Evolutionary conservation across 257 asterid genomes (phyloP).

Genomic region (Linaria vulgaris): DNA sequence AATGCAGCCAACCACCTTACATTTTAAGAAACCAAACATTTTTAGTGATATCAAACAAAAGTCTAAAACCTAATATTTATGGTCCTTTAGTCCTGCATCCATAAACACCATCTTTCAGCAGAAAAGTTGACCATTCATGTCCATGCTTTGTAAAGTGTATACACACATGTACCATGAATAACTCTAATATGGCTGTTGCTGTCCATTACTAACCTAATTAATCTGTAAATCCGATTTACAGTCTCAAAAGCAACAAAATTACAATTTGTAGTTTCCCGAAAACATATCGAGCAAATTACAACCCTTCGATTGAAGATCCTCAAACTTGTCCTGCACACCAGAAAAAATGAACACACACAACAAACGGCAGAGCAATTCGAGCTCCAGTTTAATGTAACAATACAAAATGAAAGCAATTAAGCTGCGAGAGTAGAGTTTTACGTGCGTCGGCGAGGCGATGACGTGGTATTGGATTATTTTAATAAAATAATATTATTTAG

Average conservation of each 20-base stretch:
- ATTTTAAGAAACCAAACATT: conserved; percentile 14
- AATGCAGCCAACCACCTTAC: background rate
- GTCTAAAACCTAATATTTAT: no score
- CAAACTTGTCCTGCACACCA: conserved; percentile 78
- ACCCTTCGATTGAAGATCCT: conserved; percentile 73
- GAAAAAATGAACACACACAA: conserved; percentile 16
- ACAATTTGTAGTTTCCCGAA: conserved; percentile 4
- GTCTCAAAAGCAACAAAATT: background rate
- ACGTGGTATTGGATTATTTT: no score
- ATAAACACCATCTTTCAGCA: background rate
- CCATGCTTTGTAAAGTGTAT: background rate
- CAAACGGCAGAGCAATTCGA: no score
- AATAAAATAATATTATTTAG: no score
- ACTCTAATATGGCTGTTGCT: no score
- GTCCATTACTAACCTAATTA: conserved; percentile 16
- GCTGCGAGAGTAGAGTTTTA: conserved; percentile 22
- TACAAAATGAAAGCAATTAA: background rate
- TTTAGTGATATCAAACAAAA: conserved; percentile 1
- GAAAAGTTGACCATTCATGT: background rate
- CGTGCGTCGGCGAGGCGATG: conserved; percentile 78
- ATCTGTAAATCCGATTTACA: conserved; percentile 12
- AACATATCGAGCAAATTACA: conserved; percentile 83
- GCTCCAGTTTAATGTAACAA: no score
- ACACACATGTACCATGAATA: no score
- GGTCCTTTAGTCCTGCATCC: no score